Conservation (phyloP, 352 stramenopile species). For the Phytophthora sojae region DNA sequence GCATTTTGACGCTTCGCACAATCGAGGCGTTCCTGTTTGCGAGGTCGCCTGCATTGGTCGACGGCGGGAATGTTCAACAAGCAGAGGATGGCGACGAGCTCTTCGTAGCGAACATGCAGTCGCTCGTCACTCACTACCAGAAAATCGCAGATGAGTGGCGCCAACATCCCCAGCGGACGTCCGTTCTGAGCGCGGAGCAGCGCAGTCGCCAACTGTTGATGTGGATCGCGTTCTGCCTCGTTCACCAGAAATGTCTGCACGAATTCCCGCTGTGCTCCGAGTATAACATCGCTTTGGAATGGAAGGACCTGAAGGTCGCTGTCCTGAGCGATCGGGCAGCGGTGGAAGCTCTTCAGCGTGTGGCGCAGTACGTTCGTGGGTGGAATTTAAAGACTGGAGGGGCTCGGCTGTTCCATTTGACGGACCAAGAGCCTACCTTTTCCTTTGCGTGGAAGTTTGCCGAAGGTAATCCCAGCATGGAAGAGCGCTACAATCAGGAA, state of each 20-base stretch:
- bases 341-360: constrained; percentile 37
- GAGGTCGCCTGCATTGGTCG: constrained; percentile 3
- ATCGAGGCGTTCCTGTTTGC: constrained; percentile 46
- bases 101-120: constrained; percentile 17
- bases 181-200: constrained; percentile 41
- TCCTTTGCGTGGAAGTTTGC: constrained; percentile 42
- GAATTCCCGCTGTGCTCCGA: constrained; percentile 18
- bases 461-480: constrained; percentile 14
- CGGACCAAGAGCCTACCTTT: constrained; percentile 41
- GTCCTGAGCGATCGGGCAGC: constrained; percentile 42
- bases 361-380: constrained; percentile 48
- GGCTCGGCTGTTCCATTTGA: constrained; percentile 51
- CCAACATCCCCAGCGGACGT: constrained; percentile 18
- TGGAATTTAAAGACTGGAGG: constrained; percentile 30
- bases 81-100: too few relatives aligned
- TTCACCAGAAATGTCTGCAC: constrained; percentile 33
- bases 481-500: constrained; percentile 12
- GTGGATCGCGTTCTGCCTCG: constrained; percentile 55
- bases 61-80: neutral
- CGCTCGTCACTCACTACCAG: constrained; percentile 26
- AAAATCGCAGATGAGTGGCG: constrained; percentile 17
- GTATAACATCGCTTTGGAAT: constrained; percentile 53
- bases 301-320: constrained; percentile 41
- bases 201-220: constrained; percentile 46
- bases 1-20: constrained; percentile 31